These are phyloP conservation scores for Leishmania aethiopica DNA, from an alignment of 208 protist species.

Conservation along the genomic window DNA sequence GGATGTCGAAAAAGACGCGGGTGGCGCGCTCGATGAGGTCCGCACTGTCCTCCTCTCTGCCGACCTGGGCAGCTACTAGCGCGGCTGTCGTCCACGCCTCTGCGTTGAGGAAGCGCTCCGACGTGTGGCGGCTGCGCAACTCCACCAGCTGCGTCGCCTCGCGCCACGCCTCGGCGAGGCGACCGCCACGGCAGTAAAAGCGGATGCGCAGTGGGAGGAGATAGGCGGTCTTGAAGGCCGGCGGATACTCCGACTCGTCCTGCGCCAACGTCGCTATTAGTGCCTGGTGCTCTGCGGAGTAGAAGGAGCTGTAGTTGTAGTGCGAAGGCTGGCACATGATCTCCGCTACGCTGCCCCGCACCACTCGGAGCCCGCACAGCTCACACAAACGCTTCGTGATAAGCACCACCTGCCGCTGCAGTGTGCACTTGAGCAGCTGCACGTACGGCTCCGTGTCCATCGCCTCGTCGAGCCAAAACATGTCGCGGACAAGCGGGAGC, in stretches of 20 bases:
- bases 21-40: constrained; percentile 27
- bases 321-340: constrained; percentile 34
- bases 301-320: constrained; percentile 46
- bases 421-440: constrained; percentile 19
- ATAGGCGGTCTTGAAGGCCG: constrained; percentile 19
- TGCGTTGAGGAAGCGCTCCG: constrained; percentile 25
- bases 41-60: constrained; percentile 7
- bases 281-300: constrained; percentile 21
- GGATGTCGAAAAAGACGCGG: constrained; percentile 29
- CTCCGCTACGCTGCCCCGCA: constrained; percentile 35
- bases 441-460: constrained; percentile 1
- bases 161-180: constrained; percentile 17
- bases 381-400: constrained; percentile 51
- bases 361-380: constrained; percentile 44
- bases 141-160: constrained; percentile 21
- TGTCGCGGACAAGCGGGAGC: constrained; percentile 33
- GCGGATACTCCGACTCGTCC: not conserved
- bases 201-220: constrained; percentile 28
- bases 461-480: constrained; percentile 38
- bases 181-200: constrained; percentile 25
- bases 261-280: constrained; percentile 22
- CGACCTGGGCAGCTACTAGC: constrained; percentile 20
- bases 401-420: constrained; percentile 24
- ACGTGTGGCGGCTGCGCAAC: constrained; percentile 11
- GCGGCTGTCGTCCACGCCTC: constrained; percentile 30